phyloP scores from a whole-genome alignment of 1,284 basidiomycete genomes.

The Austroboletus niveus region DNA sequence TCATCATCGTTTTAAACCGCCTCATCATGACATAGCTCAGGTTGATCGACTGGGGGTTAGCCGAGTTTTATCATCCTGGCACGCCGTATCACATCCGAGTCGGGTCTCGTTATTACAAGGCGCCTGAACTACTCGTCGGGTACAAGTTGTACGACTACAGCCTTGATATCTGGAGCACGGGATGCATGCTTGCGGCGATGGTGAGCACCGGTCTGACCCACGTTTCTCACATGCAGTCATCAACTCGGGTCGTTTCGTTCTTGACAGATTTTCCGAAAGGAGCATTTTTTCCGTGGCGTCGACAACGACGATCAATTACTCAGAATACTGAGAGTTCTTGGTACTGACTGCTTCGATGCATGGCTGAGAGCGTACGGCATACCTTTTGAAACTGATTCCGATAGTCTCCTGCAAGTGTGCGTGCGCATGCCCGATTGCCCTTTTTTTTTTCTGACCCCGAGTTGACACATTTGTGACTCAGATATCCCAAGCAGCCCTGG shows the following conservation, averaged over 20 bases:
- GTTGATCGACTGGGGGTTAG: constrained; percentile 90
- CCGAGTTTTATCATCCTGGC: constrained; percentile 88
- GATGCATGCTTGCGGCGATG: constrained; percentile 89
- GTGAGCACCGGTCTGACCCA: constrained; percentile 38
- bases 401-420: constrained; percentile 63
- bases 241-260: constrained; percentile 16
- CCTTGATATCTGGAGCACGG: constrained; percentile 86
- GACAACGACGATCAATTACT: constrained; percentile 91
- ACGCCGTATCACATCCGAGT: constrained; percentile 88
- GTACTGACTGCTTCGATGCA: constrained; percentile 78
- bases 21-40: constrained; percentile 51
- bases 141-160: constrained; percentile 87
- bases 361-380: constrained; percentile 75
- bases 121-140: constrained; percentile 84
- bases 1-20: not conserved
- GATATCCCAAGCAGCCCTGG: constrained; percentile 80
- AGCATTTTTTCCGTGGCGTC: constrained; percentile 88
- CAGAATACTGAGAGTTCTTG: constrained; percentile 85
- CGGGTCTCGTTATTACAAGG: constrained; percentile 89
- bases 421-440: constrained; percentile 16
- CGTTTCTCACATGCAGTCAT: not conserved
- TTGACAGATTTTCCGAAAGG: constrained; percentile 75
- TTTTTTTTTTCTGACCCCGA: not conserved
- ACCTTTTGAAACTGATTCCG: constrained; percentile 69
- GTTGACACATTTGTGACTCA: constrained; percentile 22